Evolutionary conservation across 768 basidiomycete genomes (phyloP).

Genomic region (Jaapia argillacea): DNA sequence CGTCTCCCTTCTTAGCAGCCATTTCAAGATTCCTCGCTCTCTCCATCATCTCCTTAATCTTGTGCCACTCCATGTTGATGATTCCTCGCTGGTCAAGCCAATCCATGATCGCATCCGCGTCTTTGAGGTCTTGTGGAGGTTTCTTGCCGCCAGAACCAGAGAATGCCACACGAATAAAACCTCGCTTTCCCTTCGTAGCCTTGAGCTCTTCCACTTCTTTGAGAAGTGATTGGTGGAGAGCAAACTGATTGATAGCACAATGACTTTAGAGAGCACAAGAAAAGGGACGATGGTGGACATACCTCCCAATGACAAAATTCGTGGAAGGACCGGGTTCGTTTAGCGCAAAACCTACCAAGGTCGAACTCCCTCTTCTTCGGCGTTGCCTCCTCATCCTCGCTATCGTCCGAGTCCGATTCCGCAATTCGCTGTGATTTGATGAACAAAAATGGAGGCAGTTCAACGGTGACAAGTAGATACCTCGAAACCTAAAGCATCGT

Average conservation of each 20-base stretch:
- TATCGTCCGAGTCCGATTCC: conserved; percentile 12
- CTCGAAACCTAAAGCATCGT: conserved; percentile 63
- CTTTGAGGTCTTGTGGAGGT: conserved; percentile 56
- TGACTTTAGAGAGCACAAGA: background rate
- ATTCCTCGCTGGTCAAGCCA: conserved; percentile 68
- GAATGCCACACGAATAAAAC: conserved; percentile 49
- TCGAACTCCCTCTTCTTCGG: conserved; percentile 31
- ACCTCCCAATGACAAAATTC: conserved; percentile 82
- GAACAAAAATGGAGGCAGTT: conserved; percentile 3
- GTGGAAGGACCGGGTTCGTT: conserved; percentile 58
- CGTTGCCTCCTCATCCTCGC: conserved; percentile 12
- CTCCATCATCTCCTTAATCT: conserved; percentile 65
- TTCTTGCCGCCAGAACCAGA: conserved; percentile 31
- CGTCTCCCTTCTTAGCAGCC: conserved; percentile 35
- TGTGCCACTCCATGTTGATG: conserved; percentile 62
- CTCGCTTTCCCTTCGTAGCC: conserved; percentile 22
- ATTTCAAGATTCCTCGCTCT: conserved; percentile 56
- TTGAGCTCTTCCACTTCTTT: conserved; percentile 50
- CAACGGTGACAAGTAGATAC: conserved; percentile 19
- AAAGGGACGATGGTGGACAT: conserved; percentile 12
- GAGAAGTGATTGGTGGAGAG: conserved; percentile 48
- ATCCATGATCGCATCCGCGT: conserved; percentile 74
- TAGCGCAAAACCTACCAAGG: conserved; percentile 75
- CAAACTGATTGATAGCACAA: conserved; percentile 25
- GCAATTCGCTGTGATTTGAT: conserved; percentile 1